Evolutionary conservation across 805 yeast species (phyloP).

Genomic region (Limtongia smithiae): DNA sequence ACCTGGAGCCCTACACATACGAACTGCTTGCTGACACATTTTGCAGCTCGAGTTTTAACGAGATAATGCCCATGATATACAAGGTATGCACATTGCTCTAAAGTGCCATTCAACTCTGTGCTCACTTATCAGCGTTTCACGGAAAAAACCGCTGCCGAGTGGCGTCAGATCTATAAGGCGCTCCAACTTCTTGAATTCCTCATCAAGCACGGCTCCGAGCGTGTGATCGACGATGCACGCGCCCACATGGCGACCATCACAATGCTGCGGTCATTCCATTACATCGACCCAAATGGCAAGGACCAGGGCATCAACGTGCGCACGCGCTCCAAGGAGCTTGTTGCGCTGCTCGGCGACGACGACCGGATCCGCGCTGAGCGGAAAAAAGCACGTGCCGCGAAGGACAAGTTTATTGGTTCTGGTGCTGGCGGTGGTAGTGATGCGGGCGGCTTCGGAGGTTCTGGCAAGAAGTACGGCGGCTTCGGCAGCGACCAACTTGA

Average conservation of each 20-base stretch:
- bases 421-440: slow-evolving; percentile 35
- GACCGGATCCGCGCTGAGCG: slow-evolving; percentile 74
- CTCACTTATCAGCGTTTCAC: slow-evolving; percentile 74
- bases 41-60: slow-evolving; percentile 41
- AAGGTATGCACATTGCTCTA: too few species aligned
- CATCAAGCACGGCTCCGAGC: slow-evolving; percentile 87
- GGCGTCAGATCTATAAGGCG: slow-evolving; percentile 97
- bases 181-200: slow-evolving; percentile 87
- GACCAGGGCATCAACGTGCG: slow-evolving; percentile 96
- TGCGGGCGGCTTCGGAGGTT: slow-evolving; percentile 35
- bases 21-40: not conserved
- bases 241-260: slow-evolving; percentile 74
- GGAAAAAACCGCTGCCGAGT: slow-evolving; percentile 91
- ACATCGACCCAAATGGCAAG: slow-evolving; percentile 86
- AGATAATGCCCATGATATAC: slow-evolving; percentile 47
- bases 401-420: slow-evolving; percentile 70
- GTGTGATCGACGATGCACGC: slow-evolving; percentile 92
- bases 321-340: slow-evolving; percentile 77
- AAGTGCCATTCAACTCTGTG: not conserved
- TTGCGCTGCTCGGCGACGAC: slow-evolving; percentile 71
- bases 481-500: slow-evolving; percentile 37
- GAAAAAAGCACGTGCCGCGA: slow-evolving; percentile 81
- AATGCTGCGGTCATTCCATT: slow-evolving; percentile 90
- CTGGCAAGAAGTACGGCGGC: slow-evolving; percentile 38
- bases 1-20: not conserved